phyloP scores from a whole-genome alignment of 768 basidiomycete species.

The Pleurotus tuoliensis region DNA sequence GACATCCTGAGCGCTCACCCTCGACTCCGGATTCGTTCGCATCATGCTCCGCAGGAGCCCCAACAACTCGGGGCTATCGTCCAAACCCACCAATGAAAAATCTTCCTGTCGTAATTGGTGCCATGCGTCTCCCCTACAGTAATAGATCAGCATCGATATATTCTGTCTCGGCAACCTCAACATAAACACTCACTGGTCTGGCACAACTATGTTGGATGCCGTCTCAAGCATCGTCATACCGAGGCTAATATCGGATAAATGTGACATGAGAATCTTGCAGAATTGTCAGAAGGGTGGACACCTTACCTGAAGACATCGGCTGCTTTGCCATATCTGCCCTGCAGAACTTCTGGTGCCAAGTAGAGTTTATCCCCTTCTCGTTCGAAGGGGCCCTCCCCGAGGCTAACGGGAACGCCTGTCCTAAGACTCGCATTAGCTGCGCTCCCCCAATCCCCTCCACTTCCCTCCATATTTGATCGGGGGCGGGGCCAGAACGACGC shows the following conservation, averaged over 20 bases:
- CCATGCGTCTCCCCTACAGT: slow-evolving; percentile 84
- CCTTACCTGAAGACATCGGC: slow-evolving; percentile 96
- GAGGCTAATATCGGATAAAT: slow-evolving; percentile 50
- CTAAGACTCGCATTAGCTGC: background rate
- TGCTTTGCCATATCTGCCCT: slow-evolving; percentile 87
- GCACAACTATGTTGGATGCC: slow-evolving; percentile 93
- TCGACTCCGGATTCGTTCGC: slow-evolving; percentile 59
- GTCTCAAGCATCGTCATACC: slow-evolving; percentile 96
- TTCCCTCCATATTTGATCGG: slow-evolving; percentile 11
- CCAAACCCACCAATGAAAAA: slow-evolving; percentile 79
- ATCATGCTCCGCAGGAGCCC: slow-evolving; percentile 74
- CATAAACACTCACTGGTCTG: slow-evolving; percentile 77
- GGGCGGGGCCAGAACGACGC: slow-evolving; percentile 88
- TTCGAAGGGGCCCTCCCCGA: slow-evolving; percentile 60
- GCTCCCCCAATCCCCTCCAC: background rate
- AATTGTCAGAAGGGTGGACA: slow-evolving; percentile 27
- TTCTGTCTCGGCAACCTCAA: slow-evolving; percentile 14
- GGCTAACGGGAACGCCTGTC: slow-evolving; percentile 14
- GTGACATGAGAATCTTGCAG: slow-evolving; percentile 38
- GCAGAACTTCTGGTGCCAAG: slow-evolving; percentile 92
- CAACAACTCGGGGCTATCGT: slow-evolving; percentile 61
- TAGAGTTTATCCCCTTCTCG: slow-evolving; percentile 97
- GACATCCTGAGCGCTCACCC: slow-evolving; percentile 55
- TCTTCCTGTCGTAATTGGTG: slow-evolving; percentile 89
- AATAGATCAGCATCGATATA: slow-evolving; percentile 20